Percentiles rank a stretch among this genome's conserved stretches.
phyloP scores from a whole-genome alignment of 164 flowering plant genomes.

The grape (Vitis vinifera) region ASM3070453v1 NC_081811.1:5301001-5301500 shows the following conservation, averaged over 20 bases:
- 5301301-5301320: not conserved
- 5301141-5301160: slow-evolving; percentile 1
- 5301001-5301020: not conserved
- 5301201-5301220: too few species aligned
- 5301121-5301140: slow-evolving; percentile 79
- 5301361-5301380: slow-evolving; percentile 94
- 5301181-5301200: not conserved
- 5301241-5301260: not conserved
- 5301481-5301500: slow-evolving; percentile 76
- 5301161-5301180: not conserved
- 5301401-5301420: slow-evolving; percentile 88
- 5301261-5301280: not conserved
- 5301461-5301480: slow-evolving; percentile 76
- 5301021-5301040: slow-evolving; percentile 45
- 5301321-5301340: slow-evolving; percentile 2
- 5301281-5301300: not conserved
- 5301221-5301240: not conserved
- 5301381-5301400: slow-evolving; percentile 81
- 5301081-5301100: slow-evolving; percentile 69
- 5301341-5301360: slow-evolving; percentile 98
- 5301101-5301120: slow-evolving; percentile 82
- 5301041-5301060: slow-evolving; percentile 81
- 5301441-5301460: slow-evolving; percentile 56
- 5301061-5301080: slow-evolving; percentile 71
- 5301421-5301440: slow-evolving; percentile 87